These are phyloP conservation scores for Taphrina pruni DNA, from an alignment of 1,139 yeast species.

Conservation along the genomic window DNA sequence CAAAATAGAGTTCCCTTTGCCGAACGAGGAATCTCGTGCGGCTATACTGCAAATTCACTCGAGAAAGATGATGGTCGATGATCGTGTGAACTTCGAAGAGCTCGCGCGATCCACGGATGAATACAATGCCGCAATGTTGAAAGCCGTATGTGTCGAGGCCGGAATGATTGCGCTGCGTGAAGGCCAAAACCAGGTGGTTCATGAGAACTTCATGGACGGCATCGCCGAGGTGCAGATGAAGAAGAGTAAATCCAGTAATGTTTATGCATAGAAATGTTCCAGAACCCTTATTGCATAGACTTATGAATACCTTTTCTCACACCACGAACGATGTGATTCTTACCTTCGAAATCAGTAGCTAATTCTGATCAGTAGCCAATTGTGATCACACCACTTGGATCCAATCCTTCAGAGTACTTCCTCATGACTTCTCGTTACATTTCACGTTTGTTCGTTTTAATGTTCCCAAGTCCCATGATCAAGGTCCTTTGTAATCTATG, in stretches of 20 bases:
- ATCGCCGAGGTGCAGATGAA: slow-evolving; percentile 98
- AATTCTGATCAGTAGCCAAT: background rate
- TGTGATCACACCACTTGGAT: no score
- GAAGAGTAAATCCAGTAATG: slow-evolving; percentile 90
- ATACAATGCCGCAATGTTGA: slow-evolving; percentile 96
- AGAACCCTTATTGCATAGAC: background rate
- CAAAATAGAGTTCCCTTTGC: slow-evolving; percentile 96
- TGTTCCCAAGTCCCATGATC: no score
- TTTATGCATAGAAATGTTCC: slow-evolving; percentile 72
- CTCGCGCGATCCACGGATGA: slow-evolving; percentile 97
- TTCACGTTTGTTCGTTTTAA: no score
- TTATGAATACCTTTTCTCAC: background rate
- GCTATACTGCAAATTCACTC: slow-evolving; percentile 96
- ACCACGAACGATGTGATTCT: background rate
- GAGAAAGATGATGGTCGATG: slow-evolving; percentile 92
- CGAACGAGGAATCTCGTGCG: slow-evolving; percentile 92
- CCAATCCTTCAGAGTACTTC: background rate
- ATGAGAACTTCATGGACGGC: slow-evolving; percentile 98
- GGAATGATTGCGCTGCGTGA: slow-evolving; percentile 99
- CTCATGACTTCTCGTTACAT: no score
- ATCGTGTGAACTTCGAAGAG: slow-evolving; percentile 95
- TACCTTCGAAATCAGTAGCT: background rate
- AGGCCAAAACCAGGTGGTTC: slow-evolving; percentile 88
- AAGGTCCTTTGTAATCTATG: background rate
- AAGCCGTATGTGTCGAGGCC: slow-evolving; percentile 98